Percentiles rank a stretch among this genome's conserved stretches.
These are phyloP conservation scores for Tuctoria greenei DNA, from an alignment of 176 grass and related monocot genomes.

Conservation along the genomic window DNA sequence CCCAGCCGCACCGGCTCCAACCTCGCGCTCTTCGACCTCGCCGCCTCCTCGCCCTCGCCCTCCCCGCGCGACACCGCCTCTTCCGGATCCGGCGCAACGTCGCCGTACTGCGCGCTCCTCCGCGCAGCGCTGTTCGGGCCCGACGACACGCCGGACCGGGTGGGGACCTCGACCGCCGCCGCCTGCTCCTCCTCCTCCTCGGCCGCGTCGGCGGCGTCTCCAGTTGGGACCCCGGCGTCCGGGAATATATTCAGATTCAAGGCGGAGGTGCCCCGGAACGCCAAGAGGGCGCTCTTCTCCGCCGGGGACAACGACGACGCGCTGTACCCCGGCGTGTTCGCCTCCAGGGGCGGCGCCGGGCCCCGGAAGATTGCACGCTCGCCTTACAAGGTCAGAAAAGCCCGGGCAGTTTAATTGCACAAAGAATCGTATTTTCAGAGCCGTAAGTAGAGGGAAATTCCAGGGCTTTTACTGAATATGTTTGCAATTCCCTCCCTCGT, in stretches of 20 bases:
- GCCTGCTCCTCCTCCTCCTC: constrained; percentile 3
- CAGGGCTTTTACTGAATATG: background rate
- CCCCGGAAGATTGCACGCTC: constrained; percentile 81
- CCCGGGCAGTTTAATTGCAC: too few species aligned
- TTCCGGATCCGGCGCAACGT: background rate
- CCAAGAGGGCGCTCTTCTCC: constrained; percentile 60
- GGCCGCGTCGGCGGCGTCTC: constrained; percentile 19
- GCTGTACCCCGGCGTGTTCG: constrained; percentile 14
- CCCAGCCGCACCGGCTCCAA: background rate
- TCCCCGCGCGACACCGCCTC: too few species aligned
- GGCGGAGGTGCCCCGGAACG: constrained; percentile 57
- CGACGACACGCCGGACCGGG: background rate
- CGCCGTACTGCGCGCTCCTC: background rate
- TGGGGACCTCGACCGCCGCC: constrained; percentile 59
- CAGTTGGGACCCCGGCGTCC: constrained; percentile 40
- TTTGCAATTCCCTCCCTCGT: background rate
- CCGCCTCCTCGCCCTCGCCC: background rate
- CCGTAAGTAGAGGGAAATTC: background rate
- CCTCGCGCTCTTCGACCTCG: background rate
- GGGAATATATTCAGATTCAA: constrained; percentile 94
- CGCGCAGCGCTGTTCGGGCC: background rate
- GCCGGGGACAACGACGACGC: constrained; percentile 49
- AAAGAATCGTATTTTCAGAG: background rate
- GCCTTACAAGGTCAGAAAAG: constrained; percentile 67
- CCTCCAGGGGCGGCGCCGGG: constrained; percentile 34